Evolutionary conservation across 2,329 filamentous ascomycete genomes (phyloP).

Genomic region (Exophiala bonariae): DNA sequence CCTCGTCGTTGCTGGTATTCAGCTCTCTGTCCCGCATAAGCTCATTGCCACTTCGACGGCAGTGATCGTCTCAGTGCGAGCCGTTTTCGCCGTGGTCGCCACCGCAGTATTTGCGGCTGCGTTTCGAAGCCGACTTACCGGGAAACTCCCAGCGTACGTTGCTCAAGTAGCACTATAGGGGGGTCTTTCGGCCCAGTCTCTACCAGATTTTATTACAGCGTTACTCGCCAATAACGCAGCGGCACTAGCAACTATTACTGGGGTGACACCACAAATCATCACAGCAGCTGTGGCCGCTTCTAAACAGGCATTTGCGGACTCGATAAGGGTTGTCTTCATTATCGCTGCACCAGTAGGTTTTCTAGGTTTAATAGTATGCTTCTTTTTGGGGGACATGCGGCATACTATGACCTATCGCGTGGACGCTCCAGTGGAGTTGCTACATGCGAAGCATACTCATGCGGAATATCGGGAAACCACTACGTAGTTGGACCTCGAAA

Average conservation of each 20-base stretch:
- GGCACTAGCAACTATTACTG: slow-evolving; percentile 10
- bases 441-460: slow-evolving; percentile 3
- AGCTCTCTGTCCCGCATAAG: slow-evolving; percentile 21
- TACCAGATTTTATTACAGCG: slow-evolving; percentile 16
- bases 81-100: slow-evolving; percentile 20
- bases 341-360: slow-evolving; percentile 7
- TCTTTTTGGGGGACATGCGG: slow-evolving; percentile 5
- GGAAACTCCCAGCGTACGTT: slow-evolving; percentile 19
- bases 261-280: slow-evolving; percentile 9
- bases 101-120: slow-evolving; percentile 23
- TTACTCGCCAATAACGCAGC: slow-evolving; percentile 18
- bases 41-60: slow-evolving; percentile 25
- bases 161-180: slow-evolving; percentile 13
- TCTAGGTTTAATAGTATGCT: neutral
- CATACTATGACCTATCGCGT: slow-evolving; percentile 12
- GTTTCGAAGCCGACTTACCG: slow-evolving; percentile 13
- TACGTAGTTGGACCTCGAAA: too few relatives aligned
- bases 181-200: slow-evolving; percentile 14
- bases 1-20: slow-evolving; percentile 23
- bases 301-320: slow-evolving; percentile 10
- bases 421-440: slow-evolving; percentile 9
- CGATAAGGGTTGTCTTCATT: slow-evolving; percentile 6
- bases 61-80: slow-evolving; percentile 22
- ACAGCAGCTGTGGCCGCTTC: neutral
- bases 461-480: too few relatives aligned